Percentiles rank a stretch among this genome's conserved stretches.
Conservation (phyloP, 1,284 basidiomycete species). For the Melampsora americana region DNA sequence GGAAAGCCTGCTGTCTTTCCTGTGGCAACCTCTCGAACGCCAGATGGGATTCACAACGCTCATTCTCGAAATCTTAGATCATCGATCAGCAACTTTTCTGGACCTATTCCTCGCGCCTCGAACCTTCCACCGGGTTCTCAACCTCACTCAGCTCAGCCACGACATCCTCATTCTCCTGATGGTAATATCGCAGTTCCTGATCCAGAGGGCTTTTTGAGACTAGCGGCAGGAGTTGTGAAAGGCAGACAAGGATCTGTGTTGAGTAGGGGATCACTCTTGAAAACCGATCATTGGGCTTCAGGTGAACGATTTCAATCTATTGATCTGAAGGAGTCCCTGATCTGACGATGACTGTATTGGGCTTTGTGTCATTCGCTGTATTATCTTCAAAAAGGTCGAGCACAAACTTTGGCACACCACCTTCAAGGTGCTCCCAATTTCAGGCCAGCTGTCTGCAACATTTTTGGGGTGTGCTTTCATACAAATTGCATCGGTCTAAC, state of each 20-base stretch:
- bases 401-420: conserved; percentile 51
- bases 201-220: conserved; percentile 20
- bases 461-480: conserved; percentile 59
- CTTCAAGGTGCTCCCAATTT: conserved; percentile 93
- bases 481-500: background rate
- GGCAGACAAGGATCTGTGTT: conserved; percentile 42
- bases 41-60: too few relatives aligned
- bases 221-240: conserved; percentile 41
- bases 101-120: background rate
- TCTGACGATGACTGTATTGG: background rate
- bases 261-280: conserved; percentile 37
- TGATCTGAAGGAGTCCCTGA: background rate
- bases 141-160: background rate
- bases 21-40: too few relatives aligned
- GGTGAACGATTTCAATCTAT: conserved; percentile 12
- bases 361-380: too few relatives aligned
- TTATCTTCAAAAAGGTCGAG: conserved; percentile 21
- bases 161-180: background rate
- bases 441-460: conserved; percentile 62
- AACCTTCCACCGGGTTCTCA: background rate
- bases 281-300: conserved; percentile 42
- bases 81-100: conserved; percentile 8
- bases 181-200: conserved; percentile 14
- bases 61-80: background rate
- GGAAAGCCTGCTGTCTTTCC: too few relatives aligned